Evolutionary conservation across 768 basidiomycete genomes (phyloP).

Genomic region (Tylopilus sp.): DNA sequence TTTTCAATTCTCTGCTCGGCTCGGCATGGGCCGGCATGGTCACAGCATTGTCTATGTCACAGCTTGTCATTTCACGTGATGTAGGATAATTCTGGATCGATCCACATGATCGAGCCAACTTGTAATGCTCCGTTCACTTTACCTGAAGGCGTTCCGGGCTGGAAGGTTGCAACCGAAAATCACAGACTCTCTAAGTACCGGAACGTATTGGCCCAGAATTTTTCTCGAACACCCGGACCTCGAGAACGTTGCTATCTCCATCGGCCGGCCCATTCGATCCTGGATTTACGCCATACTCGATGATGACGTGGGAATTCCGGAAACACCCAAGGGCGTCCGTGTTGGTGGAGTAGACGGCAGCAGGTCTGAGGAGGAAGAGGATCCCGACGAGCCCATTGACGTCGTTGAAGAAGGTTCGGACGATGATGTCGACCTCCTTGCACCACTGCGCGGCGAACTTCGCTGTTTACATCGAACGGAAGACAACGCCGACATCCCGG

Average conservation of each 20-base stretch:
- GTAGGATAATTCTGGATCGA: no score
- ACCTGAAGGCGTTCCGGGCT: constrained; percentile 59
- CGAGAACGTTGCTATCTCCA: constrained; percentile 60
- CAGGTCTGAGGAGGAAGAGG: constrained; percentile 36
- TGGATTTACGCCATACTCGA: constrained; percentile 71
- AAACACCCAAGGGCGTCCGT: constrained; percentile 19
- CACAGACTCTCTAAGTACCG: constrained; percentile 58
- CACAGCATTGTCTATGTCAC: no score
- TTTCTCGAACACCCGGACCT: constrained; percentile 78
- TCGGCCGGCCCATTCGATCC: constrained; percentile 58
- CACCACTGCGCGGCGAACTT: constrained; percentile 66
- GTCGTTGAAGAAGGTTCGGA: constrained; percentile 60
- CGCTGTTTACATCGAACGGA: constrained; percentile 51
- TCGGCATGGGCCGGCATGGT: no score
- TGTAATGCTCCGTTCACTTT: constrained; percentile 45
- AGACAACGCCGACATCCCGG: constrained; percentile 24
- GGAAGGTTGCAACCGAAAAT: constrained; percentile 56
- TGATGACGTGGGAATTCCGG: constrained; percentile 60
- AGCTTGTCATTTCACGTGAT: no score
- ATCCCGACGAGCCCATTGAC: constrained; percentile 62
- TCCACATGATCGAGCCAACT: no score
- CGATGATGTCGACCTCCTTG: constrained; percentile 50
- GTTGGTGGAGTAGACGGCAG: constrained; percentile 16
- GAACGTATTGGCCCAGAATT: constrained; percentile 66
- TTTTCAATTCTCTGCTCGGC: no score